Evolutionary conservation across 306 rosid genomes (phyloP).

Genomic region (Datisca glomerata): DNA sequence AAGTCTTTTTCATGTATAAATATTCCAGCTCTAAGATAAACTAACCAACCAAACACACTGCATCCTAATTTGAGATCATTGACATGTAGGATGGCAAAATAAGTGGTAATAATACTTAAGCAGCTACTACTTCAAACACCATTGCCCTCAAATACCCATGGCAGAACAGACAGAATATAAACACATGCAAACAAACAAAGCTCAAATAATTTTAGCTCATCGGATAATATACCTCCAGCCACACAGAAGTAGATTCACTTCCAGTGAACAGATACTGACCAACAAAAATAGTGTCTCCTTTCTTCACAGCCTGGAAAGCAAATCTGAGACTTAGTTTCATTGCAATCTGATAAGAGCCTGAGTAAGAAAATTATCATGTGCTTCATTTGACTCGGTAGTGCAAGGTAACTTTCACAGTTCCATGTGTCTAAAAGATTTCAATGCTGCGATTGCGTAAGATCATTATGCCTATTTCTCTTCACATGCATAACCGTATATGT

Average conservation of each 20-base stretch:
- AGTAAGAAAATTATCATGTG: not conserved
- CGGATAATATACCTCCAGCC: slow-evolving; percentile 99
- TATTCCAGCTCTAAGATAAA: not conserved
- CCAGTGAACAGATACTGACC: slow-evolving; percentile 98
- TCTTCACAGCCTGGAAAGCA: slow-evolving; percentile 58
- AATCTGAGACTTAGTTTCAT: slow-evolving; percentile 9
- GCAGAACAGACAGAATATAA: too few relatives aligned
- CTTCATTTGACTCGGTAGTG: too few relatives aligned
- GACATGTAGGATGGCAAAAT: not conserved
- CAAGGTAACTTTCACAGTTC: too few relatives aligned
- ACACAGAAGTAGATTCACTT: slow-evolving; percentile 97
- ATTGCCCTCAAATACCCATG: too few relatives aligned
- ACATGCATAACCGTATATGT: too few relatives aligned
- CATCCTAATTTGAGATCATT: not conserved
- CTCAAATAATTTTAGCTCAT: too few relatives aligned
- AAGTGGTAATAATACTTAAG: too few relatives aligned
- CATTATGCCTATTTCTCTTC: too few relatives aligned
- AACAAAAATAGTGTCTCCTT: slow-evolving; percentile 88
- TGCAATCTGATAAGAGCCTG: not conserved
- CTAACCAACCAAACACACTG: slow-evolving; percentile 7
- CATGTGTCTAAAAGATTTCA: too few relatives aligned
- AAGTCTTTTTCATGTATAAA: too few relatives aligned
- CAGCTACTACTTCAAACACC: not conserved
- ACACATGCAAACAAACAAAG: too few relatives aligned
- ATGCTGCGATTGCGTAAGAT: too few relatives aligned